Evolutionary conservation across 768 basidiomycete genomes (phyloP), one percentile per base, ranked within the genome.

Genomic region (Russula emetica): DNA sequence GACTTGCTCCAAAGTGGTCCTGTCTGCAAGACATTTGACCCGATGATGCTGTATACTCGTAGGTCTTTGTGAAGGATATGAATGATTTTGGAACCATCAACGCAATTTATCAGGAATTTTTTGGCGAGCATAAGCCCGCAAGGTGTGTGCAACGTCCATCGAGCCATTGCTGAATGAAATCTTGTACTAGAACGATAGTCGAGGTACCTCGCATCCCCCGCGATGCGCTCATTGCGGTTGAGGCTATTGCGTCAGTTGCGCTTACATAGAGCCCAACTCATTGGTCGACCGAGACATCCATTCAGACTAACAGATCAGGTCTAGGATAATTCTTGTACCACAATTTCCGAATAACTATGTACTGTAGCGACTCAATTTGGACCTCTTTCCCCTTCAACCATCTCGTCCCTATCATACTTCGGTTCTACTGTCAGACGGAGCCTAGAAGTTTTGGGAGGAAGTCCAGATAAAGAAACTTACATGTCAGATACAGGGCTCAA

Each of bases 21-120:
- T 26, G 22, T 36, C 36, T 11, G 36, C 13, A 14, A 36, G 14
- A 36, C 45, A 38, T 18, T 44, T 60, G 45, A 64, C 22, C 38
- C 20, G n/a, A 50, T 34, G 18, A 5, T 20, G 22, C 11, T 32
- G 7, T 18, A 13, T 52, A 13, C 36, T 36, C 0, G 34, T 13
- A 94, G 93, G 88, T 95, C 28, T 98, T 97, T 78, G 75, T 98
- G 73, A 93, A 96, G 75, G 78, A 83, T 66, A 95, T 98, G 92
- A 80, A 91, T 69, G 91, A 99, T 74, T 98, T 98, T 72, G 85
- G 72, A 4, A 77, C 81, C 47, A 85, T 97, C 70, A 98, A 98
- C 74, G 82, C 75, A 18, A 79, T 94, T 66, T 98, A 97, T 73
- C 83, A 83, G 42, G 78, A 83, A 60, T 88, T 91, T 76, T 98